Conservation (phyloP, 805 yeast species). For the Starmerella bombicola region DNA sequence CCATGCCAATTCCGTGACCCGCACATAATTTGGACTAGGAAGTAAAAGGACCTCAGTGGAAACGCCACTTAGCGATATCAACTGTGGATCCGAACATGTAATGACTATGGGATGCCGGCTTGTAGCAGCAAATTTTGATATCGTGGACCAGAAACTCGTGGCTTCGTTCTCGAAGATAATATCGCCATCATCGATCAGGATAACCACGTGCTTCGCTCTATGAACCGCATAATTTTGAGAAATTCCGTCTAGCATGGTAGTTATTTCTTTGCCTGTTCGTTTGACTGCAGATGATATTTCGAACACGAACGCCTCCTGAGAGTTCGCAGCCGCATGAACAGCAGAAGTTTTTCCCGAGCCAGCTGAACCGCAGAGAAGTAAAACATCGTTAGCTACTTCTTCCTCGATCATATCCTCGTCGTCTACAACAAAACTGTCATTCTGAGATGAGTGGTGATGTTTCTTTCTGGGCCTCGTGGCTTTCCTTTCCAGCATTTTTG, state of each 20-base stretch:
- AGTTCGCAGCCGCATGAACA: constrained; percentile 52
- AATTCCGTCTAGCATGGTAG: constrained; percentile 54
- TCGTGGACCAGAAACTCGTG: constrained; percentile 59
- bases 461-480: constrained; percentile 3
- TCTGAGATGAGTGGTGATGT: neutral
- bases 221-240: constrained; percentile 76
- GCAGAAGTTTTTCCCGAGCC: constrained; percentile 74
- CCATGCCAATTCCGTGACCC: constrained; percentile 25
- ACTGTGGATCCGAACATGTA: constrained; percentile 42
- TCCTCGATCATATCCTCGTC: constrained; percentile 22
- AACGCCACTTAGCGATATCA: constrained; percentile 4
- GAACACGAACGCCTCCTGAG: constrained; percentile 56
- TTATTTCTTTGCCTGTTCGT: constrained; percentile 60
- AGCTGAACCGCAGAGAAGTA: constrained; percentile 45
- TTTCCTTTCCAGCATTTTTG: constrained; percentile 1
- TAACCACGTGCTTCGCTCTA: constrained; percentile 45
- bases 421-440: constrained; percentile 24
- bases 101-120: constrained; percentile 60
- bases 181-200: constrained; percentile 79
- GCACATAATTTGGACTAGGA: constrained; percentile 4
- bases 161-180: constrained; percentile 63
- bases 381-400: constrained; percentile 28
- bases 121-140: constrained; percentile 46
- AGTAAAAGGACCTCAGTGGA: constrained; percentile 2
- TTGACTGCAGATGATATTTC: constrained; percentile 69